Percentiles rank a stretch among this genome's conserved stretches.
phyloP scores from a whole-genome alignment of 208 protist species.

The Wallacemonas sp. region DNA sequence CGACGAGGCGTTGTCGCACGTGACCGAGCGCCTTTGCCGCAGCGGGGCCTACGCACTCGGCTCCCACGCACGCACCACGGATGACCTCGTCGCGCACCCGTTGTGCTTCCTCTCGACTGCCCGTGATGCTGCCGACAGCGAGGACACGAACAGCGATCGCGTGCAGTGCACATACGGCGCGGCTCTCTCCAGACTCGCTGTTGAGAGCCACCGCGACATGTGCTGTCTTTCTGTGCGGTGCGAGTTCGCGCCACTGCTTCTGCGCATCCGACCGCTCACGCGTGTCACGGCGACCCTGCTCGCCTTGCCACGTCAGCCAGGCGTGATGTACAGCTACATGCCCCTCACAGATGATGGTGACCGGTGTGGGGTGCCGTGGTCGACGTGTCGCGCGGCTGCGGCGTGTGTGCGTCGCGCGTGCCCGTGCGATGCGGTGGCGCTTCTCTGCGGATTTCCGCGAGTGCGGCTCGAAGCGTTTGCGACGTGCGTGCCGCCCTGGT shows the following conservation, averaged over 20 bases:
- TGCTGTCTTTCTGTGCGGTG: not conserved
- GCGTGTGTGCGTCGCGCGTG: not conserved
- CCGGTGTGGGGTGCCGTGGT: not conserved
- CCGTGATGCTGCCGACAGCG: no score
- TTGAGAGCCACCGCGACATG: not conserved
- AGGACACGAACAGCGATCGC: not conserved
- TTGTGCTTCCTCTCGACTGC: no score
- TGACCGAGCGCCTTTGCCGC: no score
- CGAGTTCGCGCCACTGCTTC: slow-evolving; percentile 5
- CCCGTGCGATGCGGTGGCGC: slow-evolving; percentile 17
- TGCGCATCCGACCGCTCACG: not conserved
- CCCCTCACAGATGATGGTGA: slow-evolving; percentile 14
- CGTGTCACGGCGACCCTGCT: not conserved
- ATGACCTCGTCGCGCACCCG: no score
- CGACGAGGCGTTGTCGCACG: no score
- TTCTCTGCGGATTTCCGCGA: slow-evolving; percentile 35
- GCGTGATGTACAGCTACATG: not conserved
- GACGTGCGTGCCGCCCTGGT: slow-evolving; percentile 8
- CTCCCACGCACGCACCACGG: no score
- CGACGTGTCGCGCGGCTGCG: not conserved
- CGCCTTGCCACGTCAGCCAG: not conserved
- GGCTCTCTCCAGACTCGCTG: not conserved
- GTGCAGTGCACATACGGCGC: not conserved
- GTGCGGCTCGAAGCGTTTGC: slow-evolving; percentile 23
- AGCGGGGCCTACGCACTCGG: no score